These are phyloP conservation scores for Plenodomus lindquistii DNA, from an alignment of 2,329 filamentous ascomycete genomes.

Conservation along the genomic window DNA sequence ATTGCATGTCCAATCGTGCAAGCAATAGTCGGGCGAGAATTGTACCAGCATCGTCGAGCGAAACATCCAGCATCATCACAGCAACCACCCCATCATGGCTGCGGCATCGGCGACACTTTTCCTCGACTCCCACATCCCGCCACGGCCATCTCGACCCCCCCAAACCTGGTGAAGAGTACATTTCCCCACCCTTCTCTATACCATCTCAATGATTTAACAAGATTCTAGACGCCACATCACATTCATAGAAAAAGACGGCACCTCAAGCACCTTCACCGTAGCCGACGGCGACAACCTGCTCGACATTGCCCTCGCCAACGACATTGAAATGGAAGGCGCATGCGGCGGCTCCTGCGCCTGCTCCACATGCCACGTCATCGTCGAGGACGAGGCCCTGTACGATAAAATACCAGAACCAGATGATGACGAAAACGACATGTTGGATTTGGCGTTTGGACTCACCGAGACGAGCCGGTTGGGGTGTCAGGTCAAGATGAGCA, in stretches of 20 bases:
- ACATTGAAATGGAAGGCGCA: conserved; percentile 97
- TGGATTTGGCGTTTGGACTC: conserved; percentile 86
- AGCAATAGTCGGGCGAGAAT: background rate
- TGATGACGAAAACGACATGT: conserved; percentile 53
- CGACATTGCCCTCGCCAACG: conserved; percentile 91
- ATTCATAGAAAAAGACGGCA: conserved; percentile 89
- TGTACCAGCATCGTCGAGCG: background rate
- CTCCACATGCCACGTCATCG: conserved; percentile 90
- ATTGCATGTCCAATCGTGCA: conserved; percentile 12
- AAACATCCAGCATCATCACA: background rate
- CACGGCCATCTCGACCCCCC: conserved; percentile 86
- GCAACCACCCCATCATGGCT: conserved; percentile 5
- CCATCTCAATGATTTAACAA: conserved; percentile 6
- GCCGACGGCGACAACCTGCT: conserved; percentile 87
- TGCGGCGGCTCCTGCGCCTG: conserved; percentile 94
- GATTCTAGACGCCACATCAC: conserved; percentile 75
- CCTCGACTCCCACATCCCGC: conserved; percentile 59
- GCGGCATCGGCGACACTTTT: conserved; percentile 59
- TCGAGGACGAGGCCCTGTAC: conserved; percentile 72
- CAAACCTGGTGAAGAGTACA: conserved; percentile 89
- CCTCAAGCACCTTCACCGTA: conserved; percentile 76
- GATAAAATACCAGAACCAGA: conserved; percentile 67
- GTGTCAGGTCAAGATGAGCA: conserved; percentile 90
- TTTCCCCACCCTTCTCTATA: conserved; percentile 15
- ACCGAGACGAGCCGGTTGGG: conserved; percentile 84